These are phyloP conservation scores for Solanum etuberosum DNA, from an alignment of 257 asterid species.

Conservation along the genomic window DNA sequence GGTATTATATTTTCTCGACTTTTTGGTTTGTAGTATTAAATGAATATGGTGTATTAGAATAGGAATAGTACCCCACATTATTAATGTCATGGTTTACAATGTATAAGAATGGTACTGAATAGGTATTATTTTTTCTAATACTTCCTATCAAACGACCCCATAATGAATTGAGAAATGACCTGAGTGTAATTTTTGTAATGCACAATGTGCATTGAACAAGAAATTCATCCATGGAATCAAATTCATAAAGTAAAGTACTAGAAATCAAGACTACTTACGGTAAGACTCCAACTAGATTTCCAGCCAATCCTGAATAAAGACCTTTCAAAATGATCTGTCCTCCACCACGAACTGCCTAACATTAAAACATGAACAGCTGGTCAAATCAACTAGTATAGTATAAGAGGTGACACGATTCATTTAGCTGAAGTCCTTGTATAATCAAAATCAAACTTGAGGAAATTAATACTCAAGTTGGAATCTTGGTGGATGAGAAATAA, in stretches of 20 bases:
- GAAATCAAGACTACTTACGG: constrained; percentile 37
- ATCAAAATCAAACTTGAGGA: background rate
- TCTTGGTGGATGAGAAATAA: background rate
- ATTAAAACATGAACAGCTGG: constrained; percentile 9
- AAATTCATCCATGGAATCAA: background rate
- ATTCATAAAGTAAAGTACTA: background rate
- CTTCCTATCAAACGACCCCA: background rate
- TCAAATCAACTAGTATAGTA: background rate
- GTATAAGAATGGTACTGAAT: background rate
- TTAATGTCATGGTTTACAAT: background rate
- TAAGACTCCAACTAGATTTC: constrained; percentile 57
- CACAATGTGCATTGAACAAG: background rate
- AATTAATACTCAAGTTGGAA: background rate
- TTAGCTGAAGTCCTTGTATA: background rate
- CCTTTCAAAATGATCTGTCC: constrained; percentile 47
- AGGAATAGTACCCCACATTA: background rate
- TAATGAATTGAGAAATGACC: background rate
- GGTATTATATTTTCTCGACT: background rate
- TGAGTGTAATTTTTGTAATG: background rate
- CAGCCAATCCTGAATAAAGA: constrained; percentile 66
- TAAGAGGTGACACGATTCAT: background rate
- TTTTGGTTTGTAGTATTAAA: background rate
- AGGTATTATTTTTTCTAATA: background rate
- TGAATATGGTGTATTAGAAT: background rate
- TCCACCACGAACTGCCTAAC: constrained; percentile 56